Evolutionary conservation across 306 rosid genomes (phyloP).

Genomic region (Morella rubra): DNA sequence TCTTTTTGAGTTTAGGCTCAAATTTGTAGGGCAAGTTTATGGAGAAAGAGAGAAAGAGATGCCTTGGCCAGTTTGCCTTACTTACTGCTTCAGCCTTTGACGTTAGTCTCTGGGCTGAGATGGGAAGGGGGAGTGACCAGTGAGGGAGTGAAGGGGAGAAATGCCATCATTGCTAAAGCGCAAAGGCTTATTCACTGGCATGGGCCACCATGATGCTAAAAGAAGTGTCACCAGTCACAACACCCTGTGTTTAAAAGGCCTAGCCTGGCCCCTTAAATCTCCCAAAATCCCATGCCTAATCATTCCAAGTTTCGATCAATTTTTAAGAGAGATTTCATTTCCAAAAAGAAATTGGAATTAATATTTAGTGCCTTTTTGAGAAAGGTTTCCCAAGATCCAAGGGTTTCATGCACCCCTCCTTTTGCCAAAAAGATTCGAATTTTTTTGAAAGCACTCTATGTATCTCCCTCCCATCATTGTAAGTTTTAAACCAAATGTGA

Average conservation of each 20-base stretch:
- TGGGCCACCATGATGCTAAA: slow-evolving; percentile 61
- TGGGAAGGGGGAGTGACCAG: slow-evolving; percentile 1
- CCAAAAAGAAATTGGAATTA: slow-evolving; percentile 24
- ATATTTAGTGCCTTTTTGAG: slow-evolving; percentile 18
- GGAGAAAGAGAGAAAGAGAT: background rate
- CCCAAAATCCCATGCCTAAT: slow-evolving; percentile 67
- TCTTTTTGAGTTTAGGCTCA: slow-evolving; percentile 47
- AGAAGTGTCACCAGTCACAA: slow-evolving; percentile 43
- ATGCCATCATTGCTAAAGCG: slow-evolving; percentile 57
- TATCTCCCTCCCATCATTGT: slow-evolving; percentile 36
- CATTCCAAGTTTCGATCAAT: slow-evolving; percentile 40
- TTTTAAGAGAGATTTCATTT: slow-evolving; percentile 19
- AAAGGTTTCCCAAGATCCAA: slow-evolving; percentile 38
- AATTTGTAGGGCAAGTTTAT: slow-evolving; percentile 48
- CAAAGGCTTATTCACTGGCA: slow-evolving; percentile 49
- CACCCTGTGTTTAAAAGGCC: slow-evolving; percentile 29
- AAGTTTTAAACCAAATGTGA: slow-evolving; percentile 47
- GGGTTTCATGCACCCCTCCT: slow-evolving; percentile 24
- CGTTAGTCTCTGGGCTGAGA: slow-evolving; percentile 24
- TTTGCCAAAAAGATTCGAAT: slow-evolving; percentile 35
- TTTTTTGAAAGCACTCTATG: slow-evolving; percentile 23
- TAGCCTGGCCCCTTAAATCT: slow-evolving; percentile 48
- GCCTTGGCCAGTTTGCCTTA: slow-evolving; percentile 27
- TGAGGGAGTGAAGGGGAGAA: slow-evolving; percentile 14
- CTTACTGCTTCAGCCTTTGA: slow-evolving; percentile 38